Percentiles rank a stretch among this genome's conserved stretches.
phyloP scores from a whole-genome alignment of 768 basidiomycete genomes.

The Boletus bicolor region DNA sequence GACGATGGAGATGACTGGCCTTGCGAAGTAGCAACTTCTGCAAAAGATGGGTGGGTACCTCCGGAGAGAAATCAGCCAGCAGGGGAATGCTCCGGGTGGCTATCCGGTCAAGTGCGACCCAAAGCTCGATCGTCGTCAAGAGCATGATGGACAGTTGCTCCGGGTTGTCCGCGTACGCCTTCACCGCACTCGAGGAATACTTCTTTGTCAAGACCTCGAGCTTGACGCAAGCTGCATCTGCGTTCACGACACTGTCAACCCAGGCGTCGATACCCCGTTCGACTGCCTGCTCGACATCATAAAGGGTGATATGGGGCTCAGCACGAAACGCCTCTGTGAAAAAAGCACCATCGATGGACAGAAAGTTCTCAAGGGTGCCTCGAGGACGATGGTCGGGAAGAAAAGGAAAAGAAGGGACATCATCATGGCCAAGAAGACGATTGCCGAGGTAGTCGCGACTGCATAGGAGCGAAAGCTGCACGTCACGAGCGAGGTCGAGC shows the following conservation, averaged over 20 bases:
- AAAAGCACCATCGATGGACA: slow-evolving; percentile 11
- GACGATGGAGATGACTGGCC: slow-evolving; percentile 26
- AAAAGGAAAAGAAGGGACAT: slow-evolving; percentile 7
- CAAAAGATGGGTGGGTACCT: slow-evolving; percentile 38
- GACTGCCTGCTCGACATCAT: slow-evolving; percentile 38
- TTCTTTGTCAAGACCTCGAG: slow-evolving; percentile 27
- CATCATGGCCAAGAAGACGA: slow-evolving; percentile 1
- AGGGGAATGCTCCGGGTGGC: slow-evolving; percentile 35
- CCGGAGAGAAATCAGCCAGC: slow-evolving; percentile 44
- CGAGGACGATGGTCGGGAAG: slow-evolving; percentile 1
- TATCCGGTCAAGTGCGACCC: slow-evolving; percentile 45
- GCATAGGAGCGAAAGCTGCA: slow-evolving; percentile 30
- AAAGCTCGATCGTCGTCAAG: slow-evolving; percentile 44
- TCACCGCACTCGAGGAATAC: slow-evolving; percentile 27
- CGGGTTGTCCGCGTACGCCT: slow-evolving; percentile 33
- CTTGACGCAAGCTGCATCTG: slow-evolving; percentile 21
- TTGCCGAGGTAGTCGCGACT: slow-evolving; percentile 29
- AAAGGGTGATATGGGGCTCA: slow-evolving; percentile 23
- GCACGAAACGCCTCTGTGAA: slow-evolving; percentile 9
- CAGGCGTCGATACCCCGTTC: slow-evolving; percentile 32
- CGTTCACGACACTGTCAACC: slow-evolving; percentile 23
- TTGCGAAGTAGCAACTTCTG: slow-evolving; percentile 41
- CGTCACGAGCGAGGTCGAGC: slow-evolving; percentile 32
- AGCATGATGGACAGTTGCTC: slow-evolving; percentile 41
- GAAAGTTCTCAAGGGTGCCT: slow-evolving; percentile 17